phyloP scores from a whole-genome alignment of 2,329 filamentous ascomycete species.

The Emericellopsis cladophorae region DNA sequence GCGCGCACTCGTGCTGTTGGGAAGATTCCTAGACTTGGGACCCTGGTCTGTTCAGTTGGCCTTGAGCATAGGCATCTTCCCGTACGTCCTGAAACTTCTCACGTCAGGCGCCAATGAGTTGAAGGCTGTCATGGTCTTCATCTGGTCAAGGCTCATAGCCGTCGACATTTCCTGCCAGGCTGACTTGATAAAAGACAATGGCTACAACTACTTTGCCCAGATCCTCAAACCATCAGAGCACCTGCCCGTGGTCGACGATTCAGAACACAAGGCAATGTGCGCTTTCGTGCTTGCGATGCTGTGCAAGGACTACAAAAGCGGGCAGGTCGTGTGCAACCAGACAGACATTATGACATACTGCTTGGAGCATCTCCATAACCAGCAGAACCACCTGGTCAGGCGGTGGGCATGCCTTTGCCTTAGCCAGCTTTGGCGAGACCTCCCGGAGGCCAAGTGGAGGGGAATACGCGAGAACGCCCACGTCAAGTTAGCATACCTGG shows the following conservation, averaged over 20 bases:
- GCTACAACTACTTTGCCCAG: slow-evolving; percentile 90
- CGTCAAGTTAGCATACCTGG: slow-evolving; percentile 64
- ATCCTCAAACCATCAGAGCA: slow-evolving; percentile 77
- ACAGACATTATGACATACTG: slow-evolving; percentile 86
- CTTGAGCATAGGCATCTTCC: slow-evolving; percentile 95
- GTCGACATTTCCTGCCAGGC: slow-evolving; percentile 90
- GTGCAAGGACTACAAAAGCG: slow-evolving; percentile 87
- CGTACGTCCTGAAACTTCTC: slow-evolving; percentile 92
- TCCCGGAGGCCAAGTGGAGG: slow-evolving; percentile 87
- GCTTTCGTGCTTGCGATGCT: slow-evolving; percentile 96
- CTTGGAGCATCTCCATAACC: slow-evolving; percentile 68
- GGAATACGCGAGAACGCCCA: slow-evolving; percentile 86
- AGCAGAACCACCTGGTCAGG: slow-evolving; percentile 75
- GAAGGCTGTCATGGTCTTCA: slow-evolving; percentile 98
- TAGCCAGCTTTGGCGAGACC: slow-evolving; percentile 86
- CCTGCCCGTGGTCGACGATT: slow-evolving; percentile 75
- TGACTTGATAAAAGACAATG: slow-evolving; percentile 91
- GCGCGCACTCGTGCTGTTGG: slow-evolving; percentile 78
- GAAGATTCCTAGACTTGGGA: slow-evolving; percentile 86
- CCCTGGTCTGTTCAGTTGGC: slow-evolving; percentile 99
- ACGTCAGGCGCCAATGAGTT: slow-evolving; percentile 91
- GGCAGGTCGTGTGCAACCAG: slow-evolving; percentile 82
- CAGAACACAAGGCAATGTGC: slow-evolving; percentile 97
- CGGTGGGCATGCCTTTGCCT: slow-evolving; percentile 96
- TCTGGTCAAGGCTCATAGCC: slow-evolving; percentile 91